Percentiles rank a stretch among this genome's conserved stretches.
These are phyloP conservation scores for Pseudocercospora crystallina DNA, from an alignment of 2,329 filamentous ascomycete genomes.

Conservation along the genomic window DNA sequence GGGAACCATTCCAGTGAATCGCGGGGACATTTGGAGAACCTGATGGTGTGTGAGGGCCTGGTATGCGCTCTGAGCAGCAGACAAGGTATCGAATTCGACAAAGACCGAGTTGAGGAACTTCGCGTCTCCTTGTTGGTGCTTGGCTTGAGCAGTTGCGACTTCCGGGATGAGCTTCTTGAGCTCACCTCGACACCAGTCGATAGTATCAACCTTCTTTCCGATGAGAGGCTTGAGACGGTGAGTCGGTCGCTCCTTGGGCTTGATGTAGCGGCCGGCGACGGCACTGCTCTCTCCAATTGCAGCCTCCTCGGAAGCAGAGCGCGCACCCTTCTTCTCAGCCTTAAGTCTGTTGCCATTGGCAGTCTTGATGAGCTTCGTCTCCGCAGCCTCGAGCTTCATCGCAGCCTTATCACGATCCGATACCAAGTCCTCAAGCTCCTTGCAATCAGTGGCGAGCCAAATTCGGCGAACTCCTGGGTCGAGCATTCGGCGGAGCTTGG, in stretches of 20 bases:
- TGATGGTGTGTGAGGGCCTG: conserved; percentile 87
- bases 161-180: conserved; percentile 73
- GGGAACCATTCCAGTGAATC: conserved; percentile 79
- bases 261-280: conserved; percentile 72
- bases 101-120: conserved; percentile 76
- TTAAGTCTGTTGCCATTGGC: conserved; percentile 73
- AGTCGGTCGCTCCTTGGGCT: conserved; percentile 70
- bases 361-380: conserved; percentile 78
- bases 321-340: conserved; percentile 57
- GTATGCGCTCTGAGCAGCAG: conserved; percentile 80
- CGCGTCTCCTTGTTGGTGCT: conserved; percentile 63
- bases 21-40: conserved; percentile 80
- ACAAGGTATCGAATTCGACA: conserved; percentile 81
- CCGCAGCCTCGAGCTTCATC: conserved; percentile 79
- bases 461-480: conserved; percentile 76
- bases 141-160: conserved; percentile 66
- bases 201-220: conserved; percentile 90
- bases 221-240: conserved; percentile 72
- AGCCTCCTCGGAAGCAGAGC: conserved; percentile 43
- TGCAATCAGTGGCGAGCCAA: conserved; percentile 78
- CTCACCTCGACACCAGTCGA: conserved; percentile 81
- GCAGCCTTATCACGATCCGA: conserved; percentile 78
- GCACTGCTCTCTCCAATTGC: conserved; percentile 65
- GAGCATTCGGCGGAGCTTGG: conserved; percentile 76
- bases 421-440: conserved; percentile 76